phyloP scores from a whole-genome alignment of 257 asterid species.

The Nicotiana otophora region DNA sequence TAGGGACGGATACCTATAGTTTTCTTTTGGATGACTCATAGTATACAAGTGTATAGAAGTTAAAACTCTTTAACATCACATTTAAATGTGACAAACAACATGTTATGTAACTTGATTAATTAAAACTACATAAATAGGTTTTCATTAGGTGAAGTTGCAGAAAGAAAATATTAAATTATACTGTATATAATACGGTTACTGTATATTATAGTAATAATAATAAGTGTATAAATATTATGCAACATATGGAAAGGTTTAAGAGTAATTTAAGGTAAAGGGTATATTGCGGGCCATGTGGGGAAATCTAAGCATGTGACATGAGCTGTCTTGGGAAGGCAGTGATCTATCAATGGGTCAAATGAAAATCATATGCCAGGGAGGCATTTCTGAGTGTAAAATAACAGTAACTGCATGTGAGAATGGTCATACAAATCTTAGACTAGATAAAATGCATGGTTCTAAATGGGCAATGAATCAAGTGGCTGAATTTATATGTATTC shows the following conservation, averaged over 20 bases:
- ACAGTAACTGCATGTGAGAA: constrained; percentile 41
- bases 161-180: not conserved
- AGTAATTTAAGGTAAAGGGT: not conserved
- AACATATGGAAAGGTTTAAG: not conserved
- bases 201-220: not conserved
- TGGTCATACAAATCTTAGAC: constrained; percentile 9
- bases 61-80: not conserved
- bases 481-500: not conserved
- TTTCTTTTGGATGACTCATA: not conserved
- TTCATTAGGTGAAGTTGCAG: not conserved
- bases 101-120: not conserved
- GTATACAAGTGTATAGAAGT: not conserved
- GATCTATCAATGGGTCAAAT: constrained; percentile 52
- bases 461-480: constrained; percentile 20
- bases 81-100: not conserved
- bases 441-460: constrained; percentile 14
- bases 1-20: not conserved
- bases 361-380: constrained; percentile 45
- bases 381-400: constrained; percentile 26
- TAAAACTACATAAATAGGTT: not conserved
- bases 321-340: constrained; percentile 39
- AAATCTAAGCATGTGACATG: constrained; percentile 52
- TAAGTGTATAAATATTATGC: not conserved
- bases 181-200: not conserved
- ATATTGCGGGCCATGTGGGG: constrained; percentile 18